A percentile compares a stretch with the other conserved stretches of the same genome.
phyloP scores from a whole-genome alignment of 805 yeast genomes.

The Candida tibetensis region DNA sequence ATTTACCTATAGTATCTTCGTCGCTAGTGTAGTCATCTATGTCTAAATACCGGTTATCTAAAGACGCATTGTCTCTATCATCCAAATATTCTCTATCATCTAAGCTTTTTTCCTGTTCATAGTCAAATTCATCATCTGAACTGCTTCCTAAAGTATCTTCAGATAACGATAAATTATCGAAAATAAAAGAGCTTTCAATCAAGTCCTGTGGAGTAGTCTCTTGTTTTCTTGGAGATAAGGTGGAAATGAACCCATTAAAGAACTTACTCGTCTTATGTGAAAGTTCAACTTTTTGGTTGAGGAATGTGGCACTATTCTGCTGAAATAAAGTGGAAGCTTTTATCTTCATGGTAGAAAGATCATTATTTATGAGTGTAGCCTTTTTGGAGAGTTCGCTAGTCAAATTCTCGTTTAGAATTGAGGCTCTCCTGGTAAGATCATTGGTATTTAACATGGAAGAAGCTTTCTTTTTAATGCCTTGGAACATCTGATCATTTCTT shows the following conservation, averaged over 20 bases:
- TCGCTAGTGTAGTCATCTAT: constrained; percentile 29
- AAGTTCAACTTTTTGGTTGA: constrained; percentile 12
- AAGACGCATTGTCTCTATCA: too few species aligned
- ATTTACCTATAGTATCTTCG: not conserved
- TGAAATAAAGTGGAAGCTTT: constrained; percentile 11
- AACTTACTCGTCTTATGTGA: constrained; percentile 25
- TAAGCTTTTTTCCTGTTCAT: too few species aligned
- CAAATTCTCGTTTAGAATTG: not conserved
- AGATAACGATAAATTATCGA: constrained; percentile 19
- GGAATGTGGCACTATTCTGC: constrained; percentile 4
- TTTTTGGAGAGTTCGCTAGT: constrained; percentile 10
- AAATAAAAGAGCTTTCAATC: constrained; percentile 25
- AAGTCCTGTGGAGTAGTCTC: constrained; percentile 10
- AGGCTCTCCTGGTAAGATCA: not conserved
- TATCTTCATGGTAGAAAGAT: constrained; percentile 2
- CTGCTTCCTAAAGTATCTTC: too few species aligned
- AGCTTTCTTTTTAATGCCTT: constrained; percentile 19
- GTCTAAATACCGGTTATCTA: constrained; percentile 14
- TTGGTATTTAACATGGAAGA: constrained; percentile 12
- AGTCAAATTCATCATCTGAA: constrained; percentile 2
- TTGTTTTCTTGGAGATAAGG: constrained; percentile 22
- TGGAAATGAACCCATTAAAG: constrained; percentile 22
- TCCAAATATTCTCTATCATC: too few species aligned
- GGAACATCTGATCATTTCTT: constrained; percentile 1
- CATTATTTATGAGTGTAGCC: constrained; percentile 12